These are phyloP conservation scores for Nicotiana benthamiana DNA, from an alignment of 257 asterid genomes.

Conservation along the genomic window DNA sequence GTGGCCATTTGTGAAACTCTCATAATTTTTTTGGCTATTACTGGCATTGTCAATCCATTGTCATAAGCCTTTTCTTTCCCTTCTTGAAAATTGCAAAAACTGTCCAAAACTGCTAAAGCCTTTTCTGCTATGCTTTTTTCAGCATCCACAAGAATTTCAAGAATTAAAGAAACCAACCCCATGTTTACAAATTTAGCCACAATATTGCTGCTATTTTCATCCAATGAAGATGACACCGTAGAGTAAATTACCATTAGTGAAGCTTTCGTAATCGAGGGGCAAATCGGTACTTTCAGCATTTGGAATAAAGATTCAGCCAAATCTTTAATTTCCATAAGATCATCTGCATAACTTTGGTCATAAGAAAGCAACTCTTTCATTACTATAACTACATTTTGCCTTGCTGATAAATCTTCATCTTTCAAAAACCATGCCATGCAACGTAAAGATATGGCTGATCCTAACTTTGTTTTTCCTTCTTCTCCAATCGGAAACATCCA, in stretches of 20 bases:
- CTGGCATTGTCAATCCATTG: constrained; percentile 49
- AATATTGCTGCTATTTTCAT: neutral
- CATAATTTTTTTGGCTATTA: constrained; percentile 65
- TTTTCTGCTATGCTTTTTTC: constrained; percentile 44
- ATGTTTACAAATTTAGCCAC: constrained; percentile 25
- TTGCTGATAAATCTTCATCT: constrained; percentile 43
- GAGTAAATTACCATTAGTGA: constrained; percentile 42
- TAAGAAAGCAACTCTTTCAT: constrained; percentile 33
- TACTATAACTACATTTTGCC: constrained; percentile 41
- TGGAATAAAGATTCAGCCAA: constrained; percentile 36
- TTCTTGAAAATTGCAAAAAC: constrained; percentile 27
- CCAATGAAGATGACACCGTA: constrained; percentile 15
- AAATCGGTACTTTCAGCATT: constrained; percentile 43
- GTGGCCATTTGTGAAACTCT: constrained; percentile 60
- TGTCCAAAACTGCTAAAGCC: constrained; percentile 49
- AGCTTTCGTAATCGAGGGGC: constrained; percentile 59
- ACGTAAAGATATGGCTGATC: constrained; percentile 36
- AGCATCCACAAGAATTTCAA: constrained; percentile 65
- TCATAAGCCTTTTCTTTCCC: constrained; percentile 36
- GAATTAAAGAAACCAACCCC: constrained; percentile 46
- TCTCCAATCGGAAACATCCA: constrained; percentile 48
- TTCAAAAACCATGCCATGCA: constrained; percentile 45
- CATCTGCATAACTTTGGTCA: constrained; percentile 17
- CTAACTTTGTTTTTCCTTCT: constrained; percentile 42
- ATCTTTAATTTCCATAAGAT: constrained; percentile 29